phyloP scores from a whole-genome alignment of 352 stramenopile species.

The Sclerospora graminicola region DNA sequence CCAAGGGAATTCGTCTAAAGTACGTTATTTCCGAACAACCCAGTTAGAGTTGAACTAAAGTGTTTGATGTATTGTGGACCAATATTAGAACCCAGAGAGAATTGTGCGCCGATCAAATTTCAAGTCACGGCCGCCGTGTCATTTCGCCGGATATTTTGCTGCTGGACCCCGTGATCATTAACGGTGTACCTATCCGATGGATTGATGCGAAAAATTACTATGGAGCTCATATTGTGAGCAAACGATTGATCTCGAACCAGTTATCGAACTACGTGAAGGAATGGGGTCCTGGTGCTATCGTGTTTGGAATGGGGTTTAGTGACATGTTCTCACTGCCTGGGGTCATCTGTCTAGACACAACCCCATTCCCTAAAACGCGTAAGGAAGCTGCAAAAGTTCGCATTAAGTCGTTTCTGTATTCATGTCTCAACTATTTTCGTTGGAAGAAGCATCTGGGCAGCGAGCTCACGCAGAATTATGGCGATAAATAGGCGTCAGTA shows the following conservation, averaged over 20 bases:
- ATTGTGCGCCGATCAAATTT: slow-evolving; percentile 51
- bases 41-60: background rate
- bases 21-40: slow-evolving; percentile 13
- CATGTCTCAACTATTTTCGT: slow-evolving; percentile 51
- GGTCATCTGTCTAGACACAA: slow-evolving; percentile 76
- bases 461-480: slow-evolving; percentile 63
- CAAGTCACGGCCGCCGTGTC: slow-evolving; percentile 52
- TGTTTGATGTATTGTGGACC: background rate
- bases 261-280: slow-evolving; percentile 79
- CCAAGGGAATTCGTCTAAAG: slow-evolving; percentile 69
- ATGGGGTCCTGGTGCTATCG: slow-evolving; percentile 73
- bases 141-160: slow-evolving; percentile 78
- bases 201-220: slow-evolving; percentile 87
- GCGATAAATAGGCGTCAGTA: too few relatives aligned
- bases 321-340: slow-evolving; percentile 80
- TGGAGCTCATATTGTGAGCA: slow-evolving; percentile 82
- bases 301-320: slow-evolving; percentile 83
- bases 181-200: slow-evolving; percentile 77
- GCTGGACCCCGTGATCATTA: slow-evolving; percentile 73
- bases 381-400: slow-evolving; percentile 62
- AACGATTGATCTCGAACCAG: slow-evolving; percentile 74
- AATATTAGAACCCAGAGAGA: slow-evolving; percentile 50
- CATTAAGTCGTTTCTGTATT: slow-evolving; percentile 67
- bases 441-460: slow-evolving; percentile 76
- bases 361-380: slow-evolving; percentile 66